phyloP scores from a whole-genome alignment of 2,329 filamentous ascomycete species.

The Aspergillus intermedius region DNA sequence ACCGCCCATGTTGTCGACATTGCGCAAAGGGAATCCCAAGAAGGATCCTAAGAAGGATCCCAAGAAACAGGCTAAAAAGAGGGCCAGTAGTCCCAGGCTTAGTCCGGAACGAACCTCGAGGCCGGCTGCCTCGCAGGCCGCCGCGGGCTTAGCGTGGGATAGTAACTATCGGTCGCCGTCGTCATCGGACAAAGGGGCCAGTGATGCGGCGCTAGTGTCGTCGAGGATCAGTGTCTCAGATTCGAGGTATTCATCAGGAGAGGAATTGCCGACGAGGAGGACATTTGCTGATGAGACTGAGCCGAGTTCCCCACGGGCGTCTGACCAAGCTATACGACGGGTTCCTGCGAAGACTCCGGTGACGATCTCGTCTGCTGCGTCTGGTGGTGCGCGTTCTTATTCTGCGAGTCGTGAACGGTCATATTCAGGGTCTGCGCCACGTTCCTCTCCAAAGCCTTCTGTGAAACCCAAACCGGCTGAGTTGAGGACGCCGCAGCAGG shows the following conservation, averaged over 20 bases:
- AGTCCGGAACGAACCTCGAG: slow-evolving; percentile 35
- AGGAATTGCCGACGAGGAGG: slow-evolving; percentile 14
- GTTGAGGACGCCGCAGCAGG: slow-evolving; percentile 19
- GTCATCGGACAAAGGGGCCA: slow-evolving; percentile 20
- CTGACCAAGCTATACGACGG: slow-evolving; percentile 4
- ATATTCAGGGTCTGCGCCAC: slow-evolving; percentile 11
- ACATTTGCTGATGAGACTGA: slow-evolving; percentile 6
- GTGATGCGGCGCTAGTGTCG: slow-evolving; percentile 22
- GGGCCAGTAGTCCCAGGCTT: not conserved
- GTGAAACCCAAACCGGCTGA: slow-evolving; percentile 34
- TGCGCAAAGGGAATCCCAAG: slow-evolving; percentile 44
- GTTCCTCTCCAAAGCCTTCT: slow-evolving; percentile 23
- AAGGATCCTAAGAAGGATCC: slow-evolving; percentile 35
- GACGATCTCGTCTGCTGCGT: slow-evolving; percentile 5
- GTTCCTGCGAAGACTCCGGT: slow-evolving; percentile 7
- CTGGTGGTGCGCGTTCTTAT: slow-evolving; percentile 4
- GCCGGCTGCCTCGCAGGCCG: slow-evolving; percentile 56
- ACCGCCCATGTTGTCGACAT: slow-evolving; percentile 44
- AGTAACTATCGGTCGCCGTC: slow-evolving; percentile 24
- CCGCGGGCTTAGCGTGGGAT: slow-evolving; percentile 58
- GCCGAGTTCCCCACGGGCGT: not conserved
- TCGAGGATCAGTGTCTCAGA: slow-evolving; percentile 22
- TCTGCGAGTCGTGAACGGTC: slow-evolving; percentile 6
- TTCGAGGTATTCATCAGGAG: slow-evolving; percentile 14
- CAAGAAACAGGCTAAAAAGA: slow-evolving; percentile 37